Evolutionary conservation across 2,329 filamentous ascomycete species (phyloP).

Genomic region (Myriosclerotinia curreyana): DNA sequence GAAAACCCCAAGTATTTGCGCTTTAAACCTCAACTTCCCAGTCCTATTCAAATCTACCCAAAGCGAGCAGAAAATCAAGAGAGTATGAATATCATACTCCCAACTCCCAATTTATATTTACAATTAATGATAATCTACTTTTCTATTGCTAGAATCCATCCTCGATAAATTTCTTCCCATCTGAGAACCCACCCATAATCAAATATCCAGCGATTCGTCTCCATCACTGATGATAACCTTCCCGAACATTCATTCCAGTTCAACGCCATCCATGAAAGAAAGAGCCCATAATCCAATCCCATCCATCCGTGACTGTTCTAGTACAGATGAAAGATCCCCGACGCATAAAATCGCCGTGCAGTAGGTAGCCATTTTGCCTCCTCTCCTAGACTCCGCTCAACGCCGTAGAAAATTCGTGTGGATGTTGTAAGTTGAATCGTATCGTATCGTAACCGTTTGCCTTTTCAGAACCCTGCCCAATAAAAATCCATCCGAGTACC

Average conservation of each 20-base stretch:
- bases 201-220: not conserved
- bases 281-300: not conserved
- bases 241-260: not conserved
- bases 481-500: not conserved
- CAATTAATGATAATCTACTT: too few species aligned
- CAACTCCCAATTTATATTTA: too few species aligned
- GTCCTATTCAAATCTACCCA: too few species aligned
- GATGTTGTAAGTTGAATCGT: not conserved
- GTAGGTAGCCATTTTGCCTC: not conserved
- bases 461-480: not conserved
- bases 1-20: too few species aligned
- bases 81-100: too few species aligned
- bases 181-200: too few species aligned
- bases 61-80: too few species aligned
- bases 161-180: too few species aligned
- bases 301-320: not conserved
- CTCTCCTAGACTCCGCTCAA: not conserved
- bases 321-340: not conserved
- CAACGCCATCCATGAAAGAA: not conserved
- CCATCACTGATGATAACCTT: not conserved
- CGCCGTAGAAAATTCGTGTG: not conserved
- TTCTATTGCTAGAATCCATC: not conserved
- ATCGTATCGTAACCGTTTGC: not conserved
- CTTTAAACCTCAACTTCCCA: too few species aligned
- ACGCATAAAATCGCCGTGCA: not conserved